phyloP scores from a whole-genome alignment of 257 asterid genomes.

The Lantana camara region DNA sequence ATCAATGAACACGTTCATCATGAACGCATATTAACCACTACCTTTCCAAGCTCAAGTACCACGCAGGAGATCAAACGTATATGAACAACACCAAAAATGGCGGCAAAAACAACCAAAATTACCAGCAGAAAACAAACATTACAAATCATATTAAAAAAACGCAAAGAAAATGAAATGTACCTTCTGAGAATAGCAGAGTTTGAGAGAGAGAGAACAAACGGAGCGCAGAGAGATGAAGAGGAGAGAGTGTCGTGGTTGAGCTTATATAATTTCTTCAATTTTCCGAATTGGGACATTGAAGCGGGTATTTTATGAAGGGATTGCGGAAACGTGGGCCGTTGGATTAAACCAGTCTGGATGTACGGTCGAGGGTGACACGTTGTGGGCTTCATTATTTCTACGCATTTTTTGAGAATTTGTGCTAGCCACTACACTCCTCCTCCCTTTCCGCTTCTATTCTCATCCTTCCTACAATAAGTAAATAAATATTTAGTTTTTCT shows the following conservation, averaged over 20 bases:
- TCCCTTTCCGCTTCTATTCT: constrained; percentile 39
- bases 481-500: not conserved
- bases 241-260: not conserved
- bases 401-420: constrained; percentile 25
- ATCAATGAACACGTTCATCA: constrained; percentile 12
- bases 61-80: not conserved
- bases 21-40: not conserved
- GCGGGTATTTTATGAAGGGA: constrained; percentile 29
- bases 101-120: not conserved
- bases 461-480: not conserved
- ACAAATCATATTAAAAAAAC: constrained; percentile 4
- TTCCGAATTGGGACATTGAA: constrained; percentile 11
- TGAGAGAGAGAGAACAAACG: not conserved
- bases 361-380: constrained; percentile 45
- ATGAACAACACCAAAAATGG: constrained; percentile 16
- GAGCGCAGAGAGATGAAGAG: not conserved
- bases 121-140: not conserved
- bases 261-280: not conserved
- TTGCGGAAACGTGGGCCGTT: constrained; percentile 32
- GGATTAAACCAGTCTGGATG: constrained; percentile 27
- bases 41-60: not conserved
- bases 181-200: constrained; percentile 11
- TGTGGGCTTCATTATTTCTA: constrained; percentile 37
- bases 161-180: constrained; percentile 27
- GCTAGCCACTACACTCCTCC: constrained; percentile 34